Base-by-base conservation (phyloP, 2,329 filamentous ascomycete species). In the Calcarisporium arbuscula region DNA sequence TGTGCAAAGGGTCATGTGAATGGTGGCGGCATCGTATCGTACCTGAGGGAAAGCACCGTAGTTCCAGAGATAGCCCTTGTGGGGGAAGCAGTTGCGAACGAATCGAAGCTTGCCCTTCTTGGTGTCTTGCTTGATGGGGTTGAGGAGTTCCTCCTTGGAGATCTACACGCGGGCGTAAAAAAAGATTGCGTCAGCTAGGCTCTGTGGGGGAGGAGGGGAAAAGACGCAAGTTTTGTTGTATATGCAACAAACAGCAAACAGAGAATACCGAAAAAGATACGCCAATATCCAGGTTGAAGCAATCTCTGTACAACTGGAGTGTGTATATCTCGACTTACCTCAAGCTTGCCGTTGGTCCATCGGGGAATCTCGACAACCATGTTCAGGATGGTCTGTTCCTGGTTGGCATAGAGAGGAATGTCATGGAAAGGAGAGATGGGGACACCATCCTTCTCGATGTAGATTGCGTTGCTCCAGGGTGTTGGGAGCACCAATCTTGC, bases 11-110 rank as follows among this genome's bases (percentile, higher is more conserved):
- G 29, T 32, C n/a, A 28, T 33, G 25, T 32, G 9, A 17, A 27
- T n/a, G n/a, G n/a, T n/a, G n/a, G n/a, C n/a, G n/a, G n/a, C n/a
- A n/a, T n/a, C 25, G 21, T 36, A 23, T 17, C 74, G 60, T 75
- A 92, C 87, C 75, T 92, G 87, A 56, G 92, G 92, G 82, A 98
- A 96, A 67, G 89, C 89, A 72, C 92, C 92, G 71, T 98, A 98
- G 80, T 98, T 98, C 92, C 92, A 98, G 55, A 98, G 86, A 70
- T 98, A 98, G 51, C 92, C 92, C 80, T 98, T 96, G 84, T 98
- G 92, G 55, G 92, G 92, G 80, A 98, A 98, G 82, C 92, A 98
- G 83, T 98, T 98, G 72, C 92, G 88, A 63, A 98, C 92, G 64
- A 83, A 98, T 60, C 92, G 86, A 57, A 96, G 88, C 80, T 95